Evolutionary conservation across 306 rosid species (phyloP), one percentile per base, ranked within the genome.

Genomic region (Cicer arietinum): DNA sequence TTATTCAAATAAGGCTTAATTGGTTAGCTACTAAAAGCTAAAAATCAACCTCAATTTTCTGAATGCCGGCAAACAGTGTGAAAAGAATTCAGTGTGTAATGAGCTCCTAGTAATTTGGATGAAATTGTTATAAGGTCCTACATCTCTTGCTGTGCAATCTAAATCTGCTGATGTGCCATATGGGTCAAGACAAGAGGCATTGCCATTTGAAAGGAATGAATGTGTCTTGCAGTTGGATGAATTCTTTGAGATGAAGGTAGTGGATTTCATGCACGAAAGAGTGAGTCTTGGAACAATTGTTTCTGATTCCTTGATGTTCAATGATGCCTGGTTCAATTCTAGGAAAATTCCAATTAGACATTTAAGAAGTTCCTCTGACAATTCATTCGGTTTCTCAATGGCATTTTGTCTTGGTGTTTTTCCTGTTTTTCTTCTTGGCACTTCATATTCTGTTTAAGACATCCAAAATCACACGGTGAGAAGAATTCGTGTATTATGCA

Each of bases 71-170:
- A 74, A 72, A 64, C 89, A 84, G 8, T 84, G 91, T 1, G 91
- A 73, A 57, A 86, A 84, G 18, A 79, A 78, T 56, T 69, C 81
- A 43, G 83, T 46, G 69, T 90, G 86, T 6, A 89, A 78, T 2
- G 95, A 87, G 47, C 73, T 84, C 35, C 79, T 85, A 8, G 84
- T 89, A 81, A 94, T 88, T n/a, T 87, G 97, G 76, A 94, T 82
- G 73, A 90, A 87, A 82, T 89, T 68, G 85, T 90, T 91, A 45
- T 91, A 94, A 0, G 93, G 96, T 52, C 96, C 97, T 57, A 91
- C 61, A 11, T 91, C 96, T 60, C 89, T 84, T 40, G 81, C 77
- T 63, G 71, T 35, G 79, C 87, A 89, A 56, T 85, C 92, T 10
- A 89, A 73, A 78, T 92, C 93, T 6, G 92, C 72, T 66, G 90